These are phyloP conservation scores for Scedosporium apiospermum DNA, from an alignment of 2,329 filamentous ascomycete genomes.

Conservation along the genomic window DNA sequence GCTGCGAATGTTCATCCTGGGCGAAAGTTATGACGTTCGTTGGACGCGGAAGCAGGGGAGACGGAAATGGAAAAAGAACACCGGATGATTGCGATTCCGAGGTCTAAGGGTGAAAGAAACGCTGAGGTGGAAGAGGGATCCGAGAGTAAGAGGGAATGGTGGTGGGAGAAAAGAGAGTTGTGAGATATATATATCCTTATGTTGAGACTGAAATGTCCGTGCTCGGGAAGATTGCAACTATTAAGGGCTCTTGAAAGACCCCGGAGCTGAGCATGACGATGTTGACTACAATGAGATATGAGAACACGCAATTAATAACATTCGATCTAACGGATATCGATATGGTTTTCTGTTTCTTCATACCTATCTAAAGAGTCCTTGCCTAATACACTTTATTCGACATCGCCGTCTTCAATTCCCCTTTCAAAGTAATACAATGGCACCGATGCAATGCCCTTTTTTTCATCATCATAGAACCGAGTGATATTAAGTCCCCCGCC, in stretches of 20 bases:
- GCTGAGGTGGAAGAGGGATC: too few species aligned
- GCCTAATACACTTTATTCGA: neutral
- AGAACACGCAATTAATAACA: neutral
- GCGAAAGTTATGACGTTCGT: neutral
- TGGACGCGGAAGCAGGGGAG: neutral
- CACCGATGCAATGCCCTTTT: neutral
- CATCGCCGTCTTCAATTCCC: neutral
- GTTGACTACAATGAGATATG: neutral
- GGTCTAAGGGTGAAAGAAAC: too few species aligned
- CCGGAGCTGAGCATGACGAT: too few species aligned
- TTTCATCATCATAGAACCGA: neutral
- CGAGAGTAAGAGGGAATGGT: too few species aligned
- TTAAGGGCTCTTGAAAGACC: too few species aligned
- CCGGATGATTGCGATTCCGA: too few species aligned
- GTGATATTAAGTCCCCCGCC: neutral
- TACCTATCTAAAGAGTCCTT: neutral
- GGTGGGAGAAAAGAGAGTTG: too few species aligned
- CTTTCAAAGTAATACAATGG: neutral
- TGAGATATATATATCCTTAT: too few species aligned
- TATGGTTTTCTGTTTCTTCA: neutral
- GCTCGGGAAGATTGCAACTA: too few species aligned
- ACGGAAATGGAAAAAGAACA: too few species aligned
- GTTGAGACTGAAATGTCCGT: too few species aligned
- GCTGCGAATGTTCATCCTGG: constrained; percentile 24
- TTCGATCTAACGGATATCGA: neutral